These are phyloP conservation scores for Haplographium delicatum DNA, from an alignment of 495 filamentous ascomycete species.

Conservation along the genomic window DNA sequence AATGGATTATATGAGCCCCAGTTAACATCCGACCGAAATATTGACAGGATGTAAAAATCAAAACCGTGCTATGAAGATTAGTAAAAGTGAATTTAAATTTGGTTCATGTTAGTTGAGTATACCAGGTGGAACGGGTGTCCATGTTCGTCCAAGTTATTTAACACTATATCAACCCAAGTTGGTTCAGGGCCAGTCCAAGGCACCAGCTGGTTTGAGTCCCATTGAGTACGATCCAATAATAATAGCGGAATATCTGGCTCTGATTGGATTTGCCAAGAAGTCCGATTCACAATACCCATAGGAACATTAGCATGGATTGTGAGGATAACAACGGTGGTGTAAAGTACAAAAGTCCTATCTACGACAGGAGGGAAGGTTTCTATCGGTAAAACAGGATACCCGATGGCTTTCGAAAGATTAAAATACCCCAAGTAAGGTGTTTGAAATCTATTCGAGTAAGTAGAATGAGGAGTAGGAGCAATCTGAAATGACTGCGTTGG, in stretches of 20 bases:
- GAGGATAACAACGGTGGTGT: not conserved
- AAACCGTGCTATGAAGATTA: constrained; percentile 28
- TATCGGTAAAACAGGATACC: not conserved
- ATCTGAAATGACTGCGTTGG: not conserved
- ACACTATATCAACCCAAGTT: constrained; percentile 42
- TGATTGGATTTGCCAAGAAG: not conserved
- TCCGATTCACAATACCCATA: not conserved
- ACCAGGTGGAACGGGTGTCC: constrained; percentile 49
- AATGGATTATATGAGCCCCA: constrained; percentile 29
- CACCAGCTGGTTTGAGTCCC: constrained; percentile 25
- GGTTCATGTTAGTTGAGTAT: no score
- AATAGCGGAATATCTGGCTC: not conserved
- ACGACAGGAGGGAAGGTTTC: not conserved
- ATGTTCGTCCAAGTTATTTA: constrained; percentile 48
- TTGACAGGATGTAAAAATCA: constrained; percentile 25
- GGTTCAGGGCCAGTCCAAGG: constrained; percentile 23
- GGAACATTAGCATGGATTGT: not conserved
- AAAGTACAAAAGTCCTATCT: not conserved
- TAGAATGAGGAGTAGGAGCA: not conserved
- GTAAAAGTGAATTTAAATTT: not conserved
- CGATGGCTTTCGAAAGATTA: not conserved
- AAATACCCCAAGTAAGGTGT: not conserved
- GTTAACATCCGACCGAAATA: no score
- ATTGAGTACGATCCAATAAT: not conserved
- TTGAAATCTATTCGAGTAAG: not conserved